These are phyloP conservation scores for Quercus berberidifolia DNA, from an alignment of 306 rosid genomes.

Conservation along the genomic window DNA sequence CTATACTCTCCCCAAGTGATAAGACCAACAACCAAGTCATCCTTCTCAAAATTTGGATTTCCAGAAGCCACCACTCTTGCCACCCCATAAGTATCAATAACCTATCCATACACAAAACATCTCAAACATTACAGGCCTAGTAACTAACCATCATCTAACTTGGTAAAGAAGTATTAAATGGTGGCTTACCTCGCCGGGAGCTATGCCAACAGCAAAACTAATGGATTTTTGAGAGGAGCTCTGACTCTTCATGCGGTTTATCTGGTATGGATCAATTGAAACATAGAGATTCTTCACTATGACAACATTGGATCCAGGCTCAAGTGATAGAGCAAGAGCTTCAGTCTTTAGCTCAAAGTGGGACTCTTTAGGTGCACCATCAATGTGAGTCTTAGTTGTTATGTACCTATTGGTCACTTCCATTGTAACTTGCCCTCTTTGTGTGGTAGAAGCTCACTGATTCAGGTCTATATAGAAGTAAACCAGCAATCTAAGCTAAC, in stretches of 20 bases:
- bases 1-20: constrained; percentile 76
- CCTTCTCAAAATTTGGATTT: constrained; percentile 50
- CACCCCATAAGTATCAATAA: constrained; percentile 43
- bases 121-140: not conserved
- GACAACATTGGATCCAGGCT: constrained; percentile 39
- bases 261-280: constrained; percentile 62
- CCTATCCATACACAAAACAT: constrained; percentile 26
- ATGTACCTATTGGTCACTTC: constrained; percentile 51
- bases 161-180: too few relatives aligned
- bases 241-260: constrained; percentile 55
- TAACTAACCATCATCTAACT: too few relatives aligned
- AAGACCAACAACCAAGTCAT: constrained; percentile 61
- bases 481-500: not conserved
- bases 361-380: constrained; percentile 52
- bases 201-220: constrained; percentile 25
- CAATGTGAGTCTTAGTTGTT: constrained; percentile 27
- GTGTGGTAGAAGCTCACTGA: not conserved
- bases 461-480: not conserved
- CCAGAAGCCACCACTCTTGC: constrained; percentile 64
- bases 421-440: constrained; percentile 22
- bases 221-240: constrained; percentile 42
- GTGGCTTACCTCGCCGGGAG: constrained; percentile 40
- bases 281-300: constrained; percentile 54
- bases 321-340: constrained; percentile 22
- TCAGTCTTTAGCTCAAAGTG: constrained; percentile 46